Base-by-base conservation (phyloP, 192 early-diverging fungal genomes). In the Paraglomus occultum region DNA sequence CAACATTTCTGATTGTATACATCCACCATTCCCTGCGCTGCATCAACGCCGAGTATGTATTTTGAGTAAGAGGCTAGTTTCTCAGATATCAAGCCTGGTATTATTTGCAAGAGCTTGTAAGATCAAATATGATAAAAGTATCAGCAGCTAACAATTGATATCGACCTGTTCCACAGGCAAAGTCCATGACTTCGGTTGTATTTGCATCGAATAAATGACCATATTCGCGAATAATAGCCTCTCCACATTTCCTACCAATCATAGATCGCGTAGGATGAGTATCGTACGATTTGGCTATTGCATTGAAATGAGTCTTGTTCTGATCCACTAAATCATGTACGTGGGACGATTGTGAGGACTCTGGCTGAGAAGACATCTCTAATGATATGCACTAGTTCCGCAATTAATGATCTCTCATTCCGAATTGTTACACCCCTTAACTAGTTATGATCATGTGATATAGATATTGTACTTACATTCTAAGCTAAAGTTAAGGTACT, bases 111-210 rank as follows among this genome's bases (percentile, higher is more conserved):
- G 1, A 31, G 31, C 31, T 31, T 31, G 31, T 31, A 31, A 31
- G 31, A 31, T 31, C 31, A 31, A 3, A 3, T 3, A 3, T 31
- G 31, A 31, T 31, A 31, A 31, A 31, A 31, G 31, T 3, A 31
- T 31, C 3, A 31, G 31, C 31, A 31, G 31, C 1, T 31, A 31
- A 31, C 1, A 31, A 31, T n/a, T 31, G 14, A 54, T 17, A 20
- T 39, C 10, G 46, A 70, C 67, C 67, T 18, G 67, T 70, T 55
- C 67, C 67, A 59, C 53, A 70, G 23, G 67, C 67, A 49, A 70
- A 70, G 38, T 70, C 67, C 11, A 70, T 1, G 23, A 70, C 52
- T 15, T 70, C 53, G n/a, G 39, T 58, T 48, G 20, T 58, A 6
- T 70, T 55, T 17, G 15, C 51, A 48, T 70, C 52, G 9, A 66